Evolutionary conservation across 768 basidiomycete species (phyloP).

Genomic region (Pulveroboletus ravenelii): DNA sequence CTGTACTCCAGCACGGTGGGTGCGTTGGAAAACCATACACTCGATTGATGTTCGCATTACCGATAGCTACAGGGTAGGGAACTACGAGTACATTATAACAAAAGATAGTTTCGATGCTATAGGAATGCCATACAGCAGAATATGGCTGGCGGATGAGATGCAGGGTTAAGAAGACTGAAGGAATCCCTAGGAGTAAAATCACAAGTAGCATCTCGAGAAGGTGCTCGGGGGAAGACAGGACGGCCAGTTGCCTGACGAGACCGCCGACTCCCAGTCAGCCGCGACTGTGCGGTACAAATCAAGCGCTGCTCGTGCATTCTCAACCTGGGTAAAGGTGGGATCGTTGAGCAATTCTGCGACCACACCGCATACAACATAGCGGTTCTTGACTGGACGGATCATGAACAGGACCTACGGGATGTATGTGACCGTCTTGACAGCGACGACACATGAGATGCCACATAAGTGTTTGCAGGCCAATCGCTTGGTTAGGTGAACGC

Average conservation of each 20-base stretch:
- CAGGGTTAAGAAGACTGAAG: conserved; percentile 15
- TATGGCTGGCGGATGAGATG: not conserved
- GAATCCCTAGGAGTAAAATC: conserved; percentile 9
- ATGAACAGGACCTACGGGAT: conserved; percentile 53
- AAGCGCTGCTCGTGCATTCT: conserved; percentile 64
- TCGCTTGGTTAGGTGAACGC: conserved; percentile 56
- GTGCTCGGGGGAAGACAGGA: conserved; percentile 70
- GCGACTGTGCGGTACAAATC: conserved; percentile 54
- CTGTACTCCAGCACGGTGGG: not conserved
- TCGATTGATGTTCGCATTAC: conserved; percentile 17
- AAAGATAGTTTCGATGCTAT: conserved; percentile 12
- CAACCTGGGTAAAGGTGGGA: conserved; percentile 43
- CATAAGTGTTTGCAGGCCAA: conserved; percentile 74
- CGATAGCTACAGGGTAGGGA: conserved; percentile 7
- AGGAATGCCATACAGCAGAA: conserved; percentile 4
- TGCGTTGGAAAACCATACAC: not conserved
- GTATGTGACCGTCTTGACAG: conserved; percentile 65
- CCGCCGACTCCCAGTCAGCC: conserved; percentile 60
- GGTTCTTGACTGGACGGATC: not conserved
- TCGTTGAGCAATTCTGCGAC: conserved; percentile 10
- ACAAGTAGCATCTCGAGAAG: conserved; percentile 77
- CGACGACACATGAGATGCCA: conserved; percentile 81
- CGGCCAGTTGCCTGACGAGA: conserved; percentile 66
- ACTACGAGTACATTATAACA: conserved; percentile 22
- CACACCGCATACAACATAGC: conserved; percentile 1